These are phyloP conservation scores for Epichloe baconii DNA, from an alignment of 2,329 filamentous ascomycete species.

Conservation along the genomic window DNA sequence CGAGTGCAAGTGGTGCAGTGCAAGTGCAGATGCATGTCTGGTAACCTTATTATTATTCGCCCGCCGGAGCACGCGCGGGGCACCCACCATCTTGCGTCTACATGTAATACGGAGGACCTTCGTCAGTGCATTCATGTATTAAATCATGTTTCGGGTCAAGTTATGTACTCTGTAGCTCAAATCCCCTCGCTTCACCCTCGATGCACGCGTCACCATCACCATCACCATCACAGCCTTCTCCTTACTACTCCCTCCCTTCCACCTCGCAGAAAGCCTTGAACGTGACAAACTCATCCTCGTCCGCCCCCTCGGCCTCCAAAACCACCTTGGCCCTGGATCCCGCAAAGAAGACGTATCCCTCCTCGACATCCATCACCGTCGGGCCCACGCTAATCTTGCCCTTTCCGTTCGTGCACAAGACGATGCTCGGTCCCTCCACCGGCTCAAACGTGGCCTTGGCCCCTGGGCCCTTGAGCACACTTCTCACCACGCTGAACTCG, in stretches of 20 bases:
- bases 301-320: slow-evolving; percentile 50
- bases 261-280: slow-evolving; percentile 95
- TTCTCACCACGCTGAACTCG: slow-evolving; percentile 83
- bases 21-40: too few species aligned
- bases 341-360: slow-evolving; percentile 70
- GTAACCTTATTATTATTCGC: too few species aligned
- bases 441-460: slow-evolving; percentile 82
- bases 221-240: slow-evolving; percentile 16
- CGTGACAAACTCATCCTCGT: slow-evolving; percentile 62
- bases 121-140: too few species aligned
- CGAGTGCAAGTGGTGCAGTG: too few species aligned
- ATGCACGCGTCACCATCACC: not conserved
- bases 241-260: slow-evolving; percentile 29
- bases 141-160: too few species aligned
- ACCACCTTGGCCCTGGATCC: slow-evolving; percentile 77
- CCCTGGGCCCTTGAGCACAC: slow-evolving; percentile 54
- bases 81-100: too few species aligned
- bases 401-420: slow-evolving; percentile 76
- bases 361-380: slow-evolving; percentile 60
- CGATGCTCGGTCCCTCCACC: slow-evolving; percentile 77
- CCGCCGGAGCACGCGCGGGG: too few species aligned
- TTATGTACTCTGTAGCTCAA: not conserved
- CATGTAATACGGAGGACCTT: too few species aligned
- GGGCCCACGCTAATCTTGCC: slow-evolving; percentile 78
- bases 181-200: not conserved